These are phyloP conservation scores for Penicillium lagena DNA, from an alignment of 495 filamentous ascomycete genomes.

Conservation along the genomic window DNA sequence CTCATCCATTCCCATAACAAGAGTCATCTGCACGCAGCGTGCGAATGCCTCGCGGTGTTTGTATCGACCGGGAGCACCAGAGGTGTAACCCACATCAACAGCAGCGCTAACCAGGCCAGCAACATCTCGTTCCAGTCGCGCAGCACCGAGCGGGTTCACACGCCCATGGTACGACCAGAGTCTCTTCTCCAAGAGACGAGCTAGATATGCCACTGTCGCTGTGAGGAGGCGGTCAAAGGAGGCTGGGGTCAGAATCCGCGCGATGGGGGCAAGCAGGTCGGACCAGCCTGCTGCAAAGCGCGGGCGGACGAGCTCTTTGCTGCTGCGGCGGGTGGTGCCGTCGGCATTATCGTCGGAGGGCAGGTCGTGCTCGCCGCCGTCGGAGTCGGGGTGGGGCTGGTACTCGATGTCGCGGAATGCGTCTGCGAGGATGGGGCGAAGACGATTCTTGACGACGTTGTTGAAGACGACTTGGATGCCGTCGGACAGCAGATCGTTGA, in stretches of 20 bases:
- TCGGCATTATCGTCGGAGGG: constrained; percentile 34
- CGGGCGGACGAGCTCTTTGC: constrained; percentile 52
- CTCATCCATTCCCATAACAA: constrained; percentile 94
- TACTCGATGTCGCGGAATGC: constrained; percentile 93
- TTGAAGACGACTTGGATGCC: constrained; percentile 79
- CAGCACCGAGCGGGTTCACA: constrained; percentile 76
- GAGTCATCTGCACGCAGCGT: constrained; percentile 73
- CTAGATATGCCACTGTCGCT: constrained; percentile 64
- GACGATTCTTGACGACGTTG: constrained; percentile 76
- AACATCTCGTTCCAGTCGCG: constrained; percentile 84
- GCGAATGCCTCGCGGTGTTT: constrained; percentile 74
- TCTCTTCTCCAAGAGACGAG: constrained; percentile 78
- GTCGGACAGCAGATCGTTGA: constrained; percentile 73
- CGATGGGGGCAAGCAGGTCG: constrained; percentile 72
- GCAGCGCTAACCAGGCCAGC: constrained; percentile 70
- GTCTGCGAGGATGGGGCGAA: constrained; percentile 79
- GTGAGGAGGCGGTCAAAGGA: constrained; percentile 67
- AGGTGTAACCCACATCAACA: constrained; percentile 52
- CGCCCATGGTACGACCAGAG: constrained; percentile 79
- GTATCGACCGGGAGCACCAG: constrained; percentile 46
- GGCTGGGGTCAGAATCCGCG: constrained; percentile 72
- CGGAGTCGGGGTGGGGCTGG: constrained; percentile 39
- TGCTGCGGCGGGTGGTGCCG: constrained; percentile 6
- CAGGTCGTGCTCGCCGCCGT: constrained; percentile 19
- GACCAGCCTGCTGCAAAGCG: constrained; percentile 80